phyloP scores from a whole-genome alignment of 2,329 filamentous ascomycete species.

The Tolypocladium amazonense region DNA sequence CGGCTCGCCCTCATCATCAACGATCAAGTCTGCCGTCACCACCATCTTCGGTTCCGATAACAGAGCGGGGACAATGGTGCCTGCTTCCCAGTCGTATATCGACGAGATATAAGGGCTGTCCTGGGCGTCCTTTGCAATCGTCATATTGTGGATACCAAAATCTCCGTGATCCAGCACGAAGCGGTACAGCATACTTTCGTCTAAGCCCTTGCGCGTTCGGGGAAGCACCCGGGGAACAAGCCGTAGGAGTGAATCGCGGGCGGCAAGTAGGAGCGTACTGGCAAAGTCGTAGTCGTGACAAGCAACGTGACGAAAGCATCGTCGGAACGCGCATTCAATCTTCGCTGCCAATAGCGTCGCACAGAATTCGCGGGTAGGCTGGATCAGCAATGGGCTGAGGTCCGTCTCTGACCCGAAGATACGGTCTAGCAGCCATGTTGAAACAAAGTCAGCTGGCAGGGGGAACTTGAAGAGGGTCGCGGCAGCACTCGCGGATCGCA shows the following conservation, averaged over 20 bases:
- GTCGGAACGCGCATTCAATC: slow-evolving; percentile 16
- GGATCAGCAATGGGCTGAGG: slow-evolving; percentile 5
- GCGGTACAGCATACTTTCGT: slow-evolving; percentile 11
- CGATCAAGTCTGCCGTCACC: slow-evolving; percentile 5
- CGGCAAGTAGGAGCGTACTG: slow-evolving; percentile 3
- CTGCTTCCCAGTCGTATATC: slow-evolving; percentile 20
- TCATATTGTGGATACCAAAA: slow-evolving; percentile 22
- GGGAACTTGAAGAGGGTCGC: slow-evolving; percentile 10
- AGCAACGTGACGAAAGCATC: background rate
- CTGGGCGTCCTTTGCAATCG: background rate
- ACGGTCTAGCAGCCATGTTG: slow-evolving; percentile 5
- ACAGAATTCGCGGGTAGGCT: slow-evolving; percentile 18
- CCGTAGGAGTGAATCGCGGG: slow-evolving; percentile 15
- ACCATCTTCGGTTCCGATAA: slow-evolving; percentile 12
- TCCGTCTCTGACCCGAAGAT: background rate
- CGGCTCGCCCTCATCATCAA: slow-evolving; percentile 10
- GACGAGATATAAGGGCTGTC: slow-evolving; percentile 13
- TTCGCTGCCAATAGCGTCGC: slow-evolving; percentile 13
- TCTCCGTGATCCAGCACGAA: slow-evolving; percentile 23
- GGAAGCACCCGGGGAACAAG: slow-evolving; percentile 14
- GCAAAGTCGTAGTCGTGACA: background rate
- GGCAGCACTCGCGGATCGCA: slow-evolving; percentile 8
- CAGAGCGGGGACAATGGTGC: slow-evolving; percentile 17
- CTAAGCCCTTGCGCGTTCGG: background rate
- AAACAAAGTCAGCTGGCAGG: slow-evolving; percentile 6